A percentile compares a stretch with the other conserved stretches of the same genome.
Conservation (phyloP, 1,139 yeast genomes). For the Hansenula sp. region DNA sequence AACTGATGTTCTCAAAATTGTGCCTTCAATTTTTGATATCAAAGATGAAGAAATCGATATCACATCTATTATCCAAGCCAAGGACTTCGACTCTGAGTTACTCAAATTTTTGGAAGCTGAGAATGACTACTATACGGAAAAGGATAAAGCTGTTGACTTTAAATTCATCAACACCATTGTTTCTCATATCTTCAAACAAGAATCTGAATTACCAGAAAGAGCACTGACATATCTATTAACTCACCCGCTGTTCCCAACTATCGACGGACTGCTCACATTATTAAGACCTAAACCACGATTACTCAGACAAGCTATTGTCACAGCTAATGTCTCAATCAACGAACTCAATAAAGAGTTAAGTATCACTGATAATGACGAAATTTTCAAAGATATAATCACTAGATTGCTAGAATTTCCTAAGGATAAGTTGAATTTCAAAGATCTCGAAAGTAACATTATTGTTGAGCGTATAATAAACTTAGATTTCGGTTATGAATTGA, state of each 20-base stretch:
- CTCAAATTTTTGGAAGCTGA: slow-evolving; percentile 27
- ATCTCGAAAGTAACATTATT: slow-evolving; percentile 28
- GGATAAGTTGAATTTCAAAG: slow-evolving; percentile 29
- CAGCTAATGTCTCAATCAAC: slow-evolving; percentile 60
- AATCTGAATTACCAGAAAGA: slow-evolving; percentile 31
- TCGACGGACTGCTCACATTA: slow-evolving; percentile 50
- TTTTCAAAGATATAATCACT: slow-evolving; percentile 64
- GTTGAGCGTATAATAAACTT: slow-evolving; percentile 36
- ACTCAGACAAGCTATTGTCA: slow-evolving; percentile 75
- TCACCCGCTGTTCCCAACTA: slow-evolving; percentile 78
- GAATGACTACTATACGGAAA: slow-evolving; percentile 53
- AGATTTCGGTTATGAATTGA: slow-evolving; percentile 55
- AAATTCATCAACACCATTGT: slow-evolving; percentile 50
- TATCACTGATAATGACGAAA: slow-evolving; percentile 52
- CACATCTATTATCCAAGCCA: slow-evolving; percentile 20
- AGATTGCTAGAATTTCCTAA: slow-evolving; percentile 52
- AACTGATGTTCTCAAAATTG: slow-evolving; percentile 20
- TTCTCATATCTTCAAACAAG: slow-evolving; percentile 34
- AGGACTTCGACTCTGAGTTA: slow-evolving; percentile 25
- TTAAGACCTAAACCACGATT: slow-evolving; percentile 55
- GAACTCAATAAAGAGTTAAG: slow-evolving; percentile 62
- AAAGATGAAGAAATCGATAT: slow-evolving; percentile 23
- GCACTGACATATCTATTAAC: slow-evolving; percentile 73
- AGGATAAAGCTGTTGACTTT: slow-evolving; percentile 66
- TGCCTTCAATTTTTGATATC: slow-evolving; percentile 20